Evolutionary conservation across 768 basidiomycete species (phyloP).

Genomic region (Psilocybe sp.): DNA sequence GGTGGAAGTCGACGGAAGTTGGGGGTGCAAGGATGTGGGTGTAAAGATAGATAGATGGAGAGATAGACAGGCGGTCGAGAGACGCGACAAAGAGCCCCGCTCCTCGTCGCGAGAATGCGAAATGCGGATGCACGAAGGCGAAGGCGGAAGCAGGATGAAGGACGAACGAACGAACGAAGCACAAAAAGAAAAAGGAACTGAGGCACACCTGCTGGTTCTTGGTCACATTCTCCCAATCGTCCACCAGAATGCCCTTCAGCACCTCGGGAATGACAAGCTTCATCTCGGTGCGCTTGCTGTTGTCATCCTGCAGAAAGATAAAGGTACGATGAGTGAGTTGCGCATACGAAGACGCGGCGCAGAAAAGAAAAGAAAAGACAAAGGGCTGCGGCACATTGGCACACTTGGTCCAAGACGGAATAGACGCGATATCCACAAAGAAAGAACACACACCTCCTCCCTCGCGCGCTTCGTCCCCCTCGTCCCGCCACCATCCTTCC

Average conservation of each 20-base stretch:
- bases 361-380: constrained; percentile 1
- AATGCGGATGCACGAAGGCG: not conserved
- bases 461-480: constrained; percentile 68
- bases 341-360: not conserved
- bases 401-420: too few relatives aligned
- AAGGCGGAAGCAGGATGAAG: not conserved
- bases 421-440: too few relatives aligned
- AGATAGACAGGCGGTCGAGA: too few relatives aligned
- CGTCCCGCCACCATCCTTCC: constrained; percentile 59
- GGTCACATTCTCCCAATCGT: constrained; percentile 97
- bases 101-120: too few relatives aligned
- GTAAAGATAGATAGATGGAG: too few relatives aligned
- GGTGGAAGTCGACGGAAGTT: not conserved
- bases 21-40: too few relatives aligned
- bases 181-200: too few relatives aligned
- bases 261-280: constrained; percentile 86
- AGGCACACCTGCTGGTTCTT: constrained; percentile 95
- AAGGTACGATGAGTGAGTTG: not conserved
- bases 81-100: too few relatives aligned
- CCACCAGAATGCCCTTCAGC: constrained; percentile 87
- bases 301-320: constrained; percentile 58
- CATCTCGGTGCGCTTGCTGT: constrained; percentile 79
- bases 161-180: too few relatives aligned
- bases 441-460: constrained; percentile 57
- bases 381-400: too few relatives aligned